These are phyloP conservation scores for Cajanus cajan DNA, from an alignment of 306 rosid species.

Conservation along the genomic window DNA sequence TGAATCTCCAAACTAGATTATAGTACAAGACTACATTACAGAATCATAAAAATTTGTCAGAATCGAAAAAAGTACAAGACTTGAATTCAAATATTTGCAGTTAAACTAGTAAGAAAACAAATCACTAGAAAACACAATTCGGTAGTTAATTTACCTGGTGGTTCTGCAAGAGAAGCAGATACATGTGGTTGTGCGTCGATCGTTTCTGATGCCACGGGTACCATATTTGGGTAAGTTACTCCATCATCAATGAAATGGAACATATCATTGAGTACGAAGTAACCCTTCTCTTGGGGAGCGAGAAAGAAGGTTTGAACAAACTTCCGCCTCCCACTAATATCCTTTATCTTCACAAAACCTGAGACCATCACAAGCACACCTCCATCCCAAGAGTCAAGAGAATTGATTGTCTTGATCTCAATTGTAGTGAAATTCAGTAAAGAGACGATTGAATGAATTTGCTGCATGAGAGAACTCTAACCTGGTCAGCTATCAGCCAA, in stretches of 20 bases:
- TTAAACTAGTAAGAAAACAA: not conserved
- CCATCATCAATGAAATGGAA: conserved; percentile 74
- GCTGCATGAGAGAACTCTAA: conserved; percentile 48
- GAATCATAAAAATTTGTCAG: too few relatives aligned
- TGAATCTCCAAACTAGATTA: not conserved
- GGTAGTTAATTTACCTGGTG: conserved; percentile 51
- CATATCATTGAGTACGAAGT: conserved; percentile 81
- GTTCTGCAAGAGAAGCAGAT: conserved; percentile 60
- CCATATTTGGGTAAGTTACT: conserved; percentile 44
- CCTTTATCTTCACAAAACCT: conserved; percentile 77
- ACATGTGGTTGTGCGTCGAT: conserved; percentile 54
- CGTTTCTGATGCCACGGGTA: conserved; percentile 45
- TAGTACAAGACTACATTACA: not conserved
- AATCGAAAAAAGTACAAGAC: not conserved
- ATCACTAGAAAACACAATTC: not conserved
- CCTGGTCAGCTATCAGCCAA: not conserved
- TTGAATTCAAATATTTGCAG: not conserved
- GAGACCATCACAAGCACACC: conserved; percentile 90
- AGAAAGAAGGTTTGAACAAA: conserved; percentile 87
- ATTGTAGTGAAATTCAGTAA: conserved; percentile 65
- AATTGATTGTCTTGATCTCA: conserved; percentile 85
- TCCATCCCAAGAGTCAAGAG: conserved; percentile 84
- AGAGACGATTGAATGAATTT: conserved; percentile 65
- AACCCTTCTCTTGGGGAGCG: conserved; percentile 94
- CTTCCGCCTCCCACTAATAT: conserved; percentile 57